A percentile compares a stretch with the other conserved stretches of the same genome.
These are phyloP conservation scores for Cladorrhinum samala DNA, from an alignment of 495 filamentous ascomycete genomes.

Conservation along the genomic window DNA sequence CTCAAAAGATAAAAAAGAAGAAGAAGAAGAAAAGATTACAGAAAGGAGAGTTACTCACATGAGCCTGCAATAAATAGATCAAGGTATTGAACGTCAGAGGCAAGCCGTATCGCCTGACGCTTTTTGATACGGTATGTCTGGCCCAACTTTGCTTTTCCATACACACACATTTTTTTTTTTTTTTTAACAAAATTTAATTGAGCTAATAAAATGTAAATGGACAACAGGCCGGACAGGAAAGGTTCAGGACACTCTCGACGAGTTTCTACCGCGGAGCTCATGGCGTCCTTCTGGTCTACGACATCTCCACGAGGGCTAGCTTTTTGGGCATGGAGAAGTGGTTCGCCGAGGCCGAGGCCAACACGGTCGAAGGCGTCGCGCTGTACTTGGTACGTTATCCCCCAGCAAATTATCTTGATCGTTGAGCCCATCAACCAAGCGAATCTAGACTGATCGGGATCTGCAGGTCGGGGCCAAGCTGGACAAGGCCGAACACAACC, in stretches of 20 bases:
- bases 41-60: background rate
- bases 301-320: constrained; percentile 48
- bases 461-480: constrained; percentile 48
- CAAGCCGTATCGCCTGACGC: constrained; percentile 48
- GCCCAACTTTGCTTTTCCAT: no score
- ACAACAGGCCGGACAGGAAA: constrained; percentile 46
- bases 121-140: constrained; percentile 52
- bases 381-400: constrained; percentile 42
- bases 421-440: background rate
- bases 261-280: constrained; percentile 57
- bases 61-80: constrained; percentile 20
- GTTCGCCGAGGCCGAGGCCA: constrained; percentile 52
- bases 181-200: background rate
- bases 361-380: constrained; percentile 46
- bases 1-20: no score
- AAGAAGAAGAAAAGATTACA: no score
- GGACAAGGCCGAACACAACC: constrained; percentile 39
- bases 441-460: constrained; percentile 1
- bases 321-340: constrained; percentile 53
- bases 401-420: background rate
- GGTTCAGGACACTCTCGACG: constrained; percentile 55
- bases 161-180: no score
- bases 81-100: constrained; percentile 46
- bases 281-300: constrained; percentile 55
- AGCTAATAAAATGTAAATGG: background rate